Conservation (phyloP, 192 early-diverging fungal genomes). For the Spizellomyces punctatus region DNA sequence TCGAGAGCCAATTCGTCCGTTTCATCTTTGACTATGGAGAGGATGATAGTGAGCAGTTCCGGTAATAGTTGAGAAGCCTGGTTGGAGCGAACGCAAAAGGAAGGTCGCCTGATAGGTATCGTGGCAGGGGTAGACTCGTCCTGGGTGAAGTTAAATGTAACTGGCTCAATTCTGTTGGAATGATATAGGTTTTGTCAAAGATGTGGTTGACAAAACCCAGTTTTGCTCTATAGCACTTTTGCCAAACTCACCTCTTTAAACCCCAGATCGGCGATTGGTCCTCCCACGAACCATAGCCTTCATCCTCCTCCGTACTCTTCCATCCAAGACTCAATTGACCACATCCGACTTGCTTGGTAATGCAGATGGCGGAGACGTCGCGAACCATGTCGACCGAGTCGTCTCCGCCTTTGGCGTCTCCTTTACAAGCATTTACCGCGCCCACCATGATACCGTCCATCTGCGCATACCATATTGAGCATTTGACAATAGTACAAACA, state of each 20-base stretch:
- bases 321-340: too few relatives aligned
- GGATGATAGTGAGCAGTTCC: constrained; percentile 3
- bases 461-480: too few relatives aligned
- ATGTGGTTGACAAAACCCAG: neutral
- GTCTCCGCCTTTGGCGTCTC: too few relatives aligned
- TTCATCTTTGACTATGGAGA: constrained; percentile 2
- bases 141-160: neutral
- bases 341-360: too few relatives aligned
- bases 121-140: neutral
- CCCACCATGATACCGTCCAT: too few relatives aligned
- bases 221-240: too few relatives aligned
- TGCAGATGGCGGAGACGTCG: too few relatives aligned
- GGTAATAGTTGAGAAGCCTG: neutral
- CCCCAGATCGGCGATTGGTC: constrained; percentile 7
- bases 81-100: neutral
- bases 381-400: too few relatives aligned
- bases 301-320: neutral
- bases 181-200: neutral
- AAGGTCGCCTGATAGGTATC: neutral
- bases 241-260: too few relatives aligned
- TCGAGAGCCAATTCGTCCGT: neutral
- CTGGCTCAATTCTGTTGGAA: neutral
- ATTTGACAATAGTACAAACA: too few relatives aligned
- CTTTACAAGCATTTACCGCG: too few relatives aligned
- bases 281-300: constrained; percentile 22